A percentile compares a stretch with the other conserved stretches of the same genome.
phyloP scores from a whole-genome alignment of 1,284 basidiomycete genomes.

The Cutaneotrichosporon cutaneum region DNA sequence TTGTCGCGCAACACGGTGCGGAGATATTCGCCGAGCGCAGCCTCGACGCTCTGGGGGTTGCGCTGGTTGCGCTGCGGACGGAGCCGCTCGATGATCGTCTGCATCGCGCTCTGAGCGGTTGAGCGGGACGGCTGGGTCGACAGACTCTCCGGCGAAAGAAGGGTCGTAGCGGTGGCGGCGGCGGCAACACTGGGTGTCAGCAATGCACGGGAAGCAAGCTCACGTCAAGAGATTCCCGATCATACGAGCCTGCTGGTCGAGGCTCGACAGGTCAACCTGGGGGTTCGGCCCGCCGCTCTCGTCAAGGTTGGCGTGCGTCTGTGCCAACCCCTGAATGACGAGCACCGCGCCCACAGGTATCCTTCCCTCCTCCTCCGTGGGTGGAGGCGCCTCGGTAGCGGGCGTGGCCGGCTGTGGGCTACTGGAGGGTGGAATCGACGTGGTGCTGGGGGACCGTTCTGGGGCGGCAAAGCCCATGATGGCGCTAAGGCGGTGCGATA shows the following conservation, averaged over 20 bases:
- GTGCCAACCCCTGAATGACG: conserved; percentile 51
- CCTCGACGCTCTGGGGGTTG: conserved; percentile 36
- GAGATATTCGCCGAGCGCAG: conserved; percentile 46
- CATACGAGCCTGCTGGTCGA: conserved; percentile 49
- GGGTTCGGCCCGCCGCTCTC: conserved; percentile 1
- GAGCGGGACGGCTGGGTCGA: conserved; percentile 27
- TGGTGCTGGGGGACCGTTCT: conserved; percentile 1
- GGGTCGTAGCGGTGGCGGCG: conserved; percentile 47
- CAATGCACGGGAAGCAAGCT: conserved; percentile 17
- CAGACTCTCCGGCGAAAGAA: conserved; percentile 33
- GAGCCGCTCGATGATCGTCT: conserved; percentile 42
- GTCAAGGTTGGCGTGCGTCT: conserved; percentile 36
- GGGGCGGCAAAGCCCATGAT: conserved; percentile 27
- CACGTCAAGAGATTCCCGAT: conserved; percentile 50
- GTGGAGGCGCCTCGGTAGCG: conserved; percentile 10
- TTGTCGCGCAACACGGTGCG: conserved; percentile 39
- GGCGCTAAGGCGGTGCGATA: conserved; percentile 23
- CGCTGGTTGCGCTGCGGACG: conserved; percentile 33
- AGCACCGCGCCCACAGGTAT: conserved; percentile 47
- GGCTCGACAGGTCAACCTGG: conserved; percentile 23
- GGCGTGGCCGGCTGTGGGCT: conserved; percentile 1
- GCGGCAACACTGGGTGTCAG: conserved; percentile 42
- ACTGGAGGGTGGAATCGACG: background rate
- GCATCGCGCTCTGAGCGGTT: conserved; percentile 35
- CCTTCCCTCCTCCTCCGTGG: conserved; percentile 15